Evolutionary conservation across 2,329 filamentous ascomycete genomes (phyloP), one percentile per base, ranked within the genome.

Genomic region (Fusarium brachygibbosum): DNA sequence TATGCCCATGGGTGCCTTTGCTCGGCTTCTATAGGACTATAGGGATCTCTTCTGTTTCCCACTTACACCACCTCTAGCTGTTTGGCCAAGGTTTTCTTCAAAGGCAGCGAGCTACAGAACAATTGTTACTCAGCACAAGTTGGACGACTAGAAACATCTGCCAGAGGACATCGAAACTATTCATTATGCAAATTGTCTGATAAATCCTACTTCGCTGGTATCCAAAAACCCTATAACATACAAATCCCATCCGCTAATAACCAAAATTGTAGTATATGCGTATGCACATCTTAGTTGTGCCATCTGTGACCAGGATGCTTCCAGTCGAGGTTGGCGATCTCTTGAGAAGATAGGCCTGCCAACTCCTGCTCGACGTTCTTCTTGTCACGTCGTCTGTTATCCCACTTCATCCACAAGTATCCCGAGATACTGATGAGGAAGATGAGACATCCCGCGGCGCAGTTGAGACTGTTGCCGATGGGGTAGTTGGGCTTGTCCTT

Each of bases 231-330:
- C 29, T 19, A 28, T 42, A n/a, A 13, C 13, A 28, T 23, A 6
- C 29, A 45, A 52, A 58, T 46, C 6, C 23, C 31, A 35, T 60
- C 45, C 46, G 46, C 62, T 54, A 60, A 66, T 53, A 49, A 25
- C 45, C 41, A 66, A 60, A 41, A 23, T 48, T 38, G 23, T 14
- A 19, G 38, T 19, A 13, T 53, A 28, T 41, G 19, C 23, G 41
- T 12, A 16, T 17, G 23, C 40, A 25, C 21, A 28, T 17, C n/a
- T 58, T 66, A 65, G 46, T 46, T 31, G 42, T 58, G 62, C 90
- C 90, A 92, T 69, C 87, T 85, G 75, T 91, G 91, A 4, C 80
- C 85, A 8, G 91, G 90, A 77, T 93, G 90, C 70, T 83, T 86
- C 88, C 88, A 92, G 73, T 92, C 90, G 64, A 92, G 74, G 71